These are phyloP conservation scores for Blastocystis sp. DNA, from an alignment of 352 stramenopile species.

Conservation along the genomic window DNA sequence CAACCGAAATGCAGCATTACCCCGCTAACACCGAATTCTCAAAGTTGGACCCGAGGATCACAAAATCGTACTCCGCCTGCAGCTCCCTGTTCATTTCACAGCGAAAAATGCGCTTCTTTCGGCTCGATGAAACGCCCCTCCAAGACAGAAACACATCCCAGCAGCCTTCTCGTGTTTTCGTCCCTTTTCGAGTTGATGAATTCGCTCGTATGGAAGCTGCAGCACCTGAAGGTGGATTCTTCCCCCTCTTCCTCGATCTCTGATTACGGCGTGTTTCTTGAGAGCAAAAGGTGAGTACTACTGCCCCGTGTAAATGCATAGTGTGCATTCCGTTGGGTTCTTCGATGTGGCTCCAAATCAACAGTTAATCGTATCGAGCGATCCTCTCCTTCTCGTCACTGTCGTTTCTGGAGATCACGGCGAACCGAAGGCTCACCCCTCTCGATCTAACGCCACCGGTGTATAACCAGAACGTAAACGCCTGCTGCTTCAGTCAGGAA, in stretches of 20 bases:
- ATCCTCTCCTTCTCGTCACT: constrained; percentile 34
- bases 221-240: no score
- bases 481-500: constrained; percentile 14
- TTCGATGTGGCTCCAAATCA: constrained; percentile 23
- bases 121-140: neutral
- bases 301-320: neutral
- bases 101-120: neutral
- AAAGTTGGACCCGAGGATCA: constrained; percentile 68
- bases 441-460: constrained; percentile 9
- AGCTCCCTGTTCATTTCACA: constrained; percentile 50
- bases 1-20: neutral
- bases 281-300: no score
- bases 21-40: constrained; percentile 68
- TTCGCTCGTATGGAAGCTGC: neutral
- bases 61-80: constrained; percentile 59
- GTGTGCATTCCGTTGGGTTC: constrained; percentile 37
- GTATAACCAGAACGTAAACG: constrained; percentile 40
- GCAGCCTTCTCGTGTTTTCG: neutral
- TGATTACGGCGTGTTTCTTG: no score
- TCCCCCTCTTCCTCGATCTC: no score
- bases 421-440: neutral
- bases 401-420: constrained; percentile 52
- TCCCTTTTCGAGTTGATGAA: neutral
- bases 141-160: no score
- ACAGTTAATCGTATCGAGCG: constrained; percentile 32